A percentile compares a stretch with the other conserved stretches of the same genome.
These are phyloP conservation scores for Kokia cookei DNA, from an alignment of 441 rosid genomes.

Conservation along the genomic window DNA sequence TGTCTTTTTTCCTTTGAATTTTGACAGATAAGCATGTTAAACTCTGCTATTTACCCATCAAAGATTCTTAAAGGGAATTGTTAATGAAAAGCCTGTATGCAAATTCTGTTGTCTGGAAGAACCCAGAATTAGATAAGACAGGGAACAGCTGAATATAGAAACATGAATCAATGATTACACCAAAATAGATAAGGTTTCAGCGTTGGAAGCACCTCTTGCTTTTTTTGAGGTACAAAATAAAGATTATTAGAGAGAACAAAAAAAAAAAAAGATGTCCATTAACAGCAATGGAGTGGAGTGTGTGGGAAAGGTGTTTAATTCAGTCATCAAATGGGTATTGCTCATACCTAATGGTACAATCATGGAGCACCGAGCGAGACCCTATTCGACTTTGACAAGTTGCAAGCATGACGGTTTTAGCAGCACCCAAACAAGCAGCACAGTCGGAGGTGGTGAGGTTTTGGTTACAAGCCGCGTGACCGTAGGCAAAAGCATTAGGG, in stretches of 20 bases:
- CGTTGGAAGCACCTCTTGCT: background rate
- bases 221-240: background rate
- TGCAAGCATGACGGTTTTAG: constrained; percentile 29
- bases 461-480: constrained; percentile 39
- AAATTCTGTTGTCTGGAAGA: background rate
- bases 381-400: constrained; percentile 41
- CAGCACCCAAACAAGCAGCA: constrained; percentile 35
- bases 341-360: constrained; percentile 62
- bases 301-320: background rate
- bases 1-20: background rate
- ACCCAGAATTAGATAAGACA: background rate
- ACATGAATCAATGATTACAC: background rate
- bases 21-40: background rate
- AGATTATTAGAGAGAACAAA: background rate
- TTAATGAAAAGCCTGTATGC: background rate
- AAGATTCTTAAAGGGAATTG: background rate
- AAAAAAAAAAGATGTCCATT: too few species aligned
- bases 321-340: constrained; percentile 42
- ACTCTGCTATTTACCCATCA: background rate
- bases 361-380: constrained; percentile 40
- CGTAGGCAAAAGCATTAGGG: constrained; percentile 55
- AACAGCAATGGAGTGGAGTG: background rate
- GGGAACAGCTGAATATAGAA: background rate
- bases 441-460: constrained; percentile 41
- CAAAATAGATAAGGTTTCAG: constrained; percentile 1